These are phyloP conservation scores for Pichia cabralensis DNA, from an alignment of 805 yeast genomes.

Conservation along the genomic window DNA sequence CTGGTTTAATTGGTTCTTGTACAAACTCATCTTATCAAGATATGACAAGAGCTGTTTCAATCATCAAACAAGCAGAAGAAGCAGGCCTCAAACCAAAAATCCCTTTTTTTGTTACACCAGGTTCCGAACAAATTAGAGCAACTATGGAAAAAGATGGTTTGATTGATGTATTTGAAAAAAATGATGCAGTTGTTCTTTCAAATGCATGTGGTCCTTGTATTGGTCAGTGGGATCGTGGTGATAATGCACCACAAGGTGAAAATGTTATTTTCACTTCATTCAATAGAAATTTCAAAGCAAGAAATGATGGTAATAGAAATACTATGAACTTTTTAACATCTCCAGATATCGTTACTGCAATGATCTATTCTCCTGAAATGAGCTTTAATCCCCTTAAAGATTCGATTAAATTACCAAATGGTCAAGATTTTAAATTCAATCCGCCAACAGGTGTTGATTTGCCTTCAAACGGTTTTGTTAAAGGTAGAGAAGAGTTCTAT, in stretches of 20 bases:
- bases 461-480: slow-evolving; percentile 82
- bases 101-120: slow-evolving; percentile 91
- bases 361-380: slow-evolving; percentile 92
- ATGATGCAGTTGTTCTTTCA: slow-evolving; percentile 91
- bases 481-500: slow-evolving; percentile 58
- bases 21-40: slow-evolving; percentile 98
- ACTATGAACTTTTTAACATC: slow-evolving; percentile 96
- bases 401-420: slow-evolving; percentile 76
- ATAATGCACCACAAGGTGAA: slow-evolving; percentile 82
- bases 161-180: slow-evolving; percentile 76
- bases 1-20: slow-evolving; percentile 96
- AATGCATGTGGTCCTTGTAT: slow-evolving; percentile 99
- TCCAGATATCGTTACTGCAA: slow-evolving; percentile 93
- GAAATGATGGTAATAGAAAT: slow-evolving; percentile 97
- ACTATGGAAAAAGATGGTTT: slow-evolving; percentile 96
- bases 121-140: slow-evolving; percentile 97
- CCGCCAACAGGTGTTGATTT: slow-evolving; percentile 89
- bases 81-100: slow-evolving; percentile 91
- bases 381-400: slow-evolving; percentile 94
- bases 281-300: slow-evolving; percentile 96
- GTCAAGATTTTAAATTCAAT: slow-evolving; percentile 79
- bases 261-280: slow-evolving; percentile 95
- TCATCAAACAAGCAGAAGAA: slow-evolving; percentile 79
- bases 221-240: slow-evolving; percentile 96
- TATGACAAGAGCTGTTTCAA: slow-evolving; percentile 93